Evolutionary conservation across 2,329 filamentous ascomycete genomes (phyloP), one percentile per base, ranked within the genome.

Genomic region (Neonectria sp.): DNA sequence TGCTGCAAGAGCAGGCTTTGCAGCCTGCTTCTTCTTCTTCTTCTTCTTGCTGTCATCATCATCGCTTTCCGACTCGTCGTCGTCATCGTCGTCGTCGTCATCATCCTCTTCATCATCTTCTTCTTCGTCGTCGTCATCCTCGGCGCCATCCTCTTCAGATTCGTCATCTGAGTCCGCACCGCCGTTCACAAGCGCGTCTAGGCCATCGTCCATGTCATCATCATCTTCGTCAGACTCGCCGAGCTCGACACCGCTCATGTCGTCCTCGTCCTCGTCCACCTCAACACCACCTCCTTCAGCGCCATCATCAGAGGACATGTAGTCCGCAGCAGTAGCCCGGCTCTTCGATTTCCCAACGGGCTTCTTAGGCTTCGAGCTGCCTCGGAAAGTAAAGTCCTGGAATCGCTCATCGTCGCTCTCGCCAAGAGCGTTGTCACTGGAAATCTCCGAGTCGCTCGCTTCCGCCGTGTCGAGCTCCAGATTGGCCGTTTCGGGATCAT

Each of bases 331-430:
- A 46, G 80, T 87, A 8, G 85, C 82, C 68, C 86, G 80, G 62
- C 80, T 83, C 17, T 79, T 80, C 37, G 67, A 70, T 52, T 81
- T 82, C 12, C 65, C 73, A 68, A 78, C 76, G 52, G 79, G 71
- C 17, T 76, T 77, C 60, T 79, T 82, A 5, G 86, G 83, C 68
- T 87, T 88, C 2, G 85, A 86, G 79, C 88, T 91, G 25, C 88
- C 89, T 35, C 87, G 82, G 70, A 91, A 91, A 0, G 83, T 89
- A 77, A 93, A 97, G 1, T 89, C 90, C 71, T 92, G 90, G 75
- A 97, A 94, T 58, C 88, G 88, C 79, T 97, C 94, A 71, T 94
- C 91, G 74, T 98, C 95, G 71, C 93, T 96, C 61, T 93, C 91
- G 3, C 91, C 93, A 77, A 98, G 91, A 0, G 94, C 95, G 40